Base-by-base conservation (phyloP, 192 early-diverging fungal genomes). In the Gonapodya sp. region DNA sequence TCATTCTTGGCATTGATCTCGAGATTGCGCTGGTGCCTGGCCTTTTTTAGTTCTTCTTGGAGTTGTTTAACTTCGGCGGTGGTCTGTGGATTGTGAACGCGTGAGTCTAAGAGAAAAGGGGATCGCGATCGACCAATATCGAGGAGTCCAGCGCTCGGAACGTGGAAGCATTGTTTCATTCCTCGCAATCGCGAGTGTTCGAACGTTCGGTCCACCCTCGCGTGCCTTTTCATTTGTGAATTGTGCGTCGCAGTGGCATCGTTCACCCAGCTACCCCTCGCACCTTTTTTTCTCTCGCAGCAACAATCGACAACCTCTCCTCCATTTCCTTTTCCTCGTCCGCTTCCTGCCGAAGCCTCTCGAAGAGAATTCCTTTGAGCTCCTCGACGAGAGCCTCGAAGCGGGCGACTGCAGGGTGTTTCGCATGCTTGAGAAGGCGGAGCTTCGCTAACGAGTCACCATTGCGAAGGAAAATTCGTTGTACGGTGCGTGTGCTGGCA, bases 231-330 rank as follows among this genome's bases (percentile, higher is more conserved):
- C n/a, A n/a, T n/a, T n/a, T n/a, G n/a, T n/a, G n/a, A n/a, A n/a
- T n/a, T n/a, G n/a, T n/a, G n/a, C n/a, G n/a, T n/a, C n/a, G n/a
- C n/a, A n/a, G n/a, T n/a, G n/a, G n/a, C n/a, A n/a, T n/a, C n/a
- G n/a, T n/a, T n/a, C n/a, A n/a, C n/a, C n/a, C n/a, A n/a, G n/a
- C n/a, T n/a, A n/a, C n/a, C n/a, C n/a, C n/a, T n/a, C 80, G 0
- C 30, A 88, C 87, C 86, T 89, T 89, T 83, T 89, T 86, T 78
- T 90, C 89, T 80, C 87, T 90, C 16, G 88, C 89, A 78, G 89
- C 86, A 35, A 90, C 89, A 30, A 86, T 81, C 34, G 82, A 78
- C 35, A 90, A 80, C 64, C 88, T 86, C 46, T 90, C 89, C 80
- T 87, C 86, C 73, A 83, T 87, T 37, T 81, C 85, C 78, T 84